These are phyloP conservation scores for Ormosia semicastrata DNA, from an alignment of 306 rosid genomes.

Conservation along the genomic window DNA sequence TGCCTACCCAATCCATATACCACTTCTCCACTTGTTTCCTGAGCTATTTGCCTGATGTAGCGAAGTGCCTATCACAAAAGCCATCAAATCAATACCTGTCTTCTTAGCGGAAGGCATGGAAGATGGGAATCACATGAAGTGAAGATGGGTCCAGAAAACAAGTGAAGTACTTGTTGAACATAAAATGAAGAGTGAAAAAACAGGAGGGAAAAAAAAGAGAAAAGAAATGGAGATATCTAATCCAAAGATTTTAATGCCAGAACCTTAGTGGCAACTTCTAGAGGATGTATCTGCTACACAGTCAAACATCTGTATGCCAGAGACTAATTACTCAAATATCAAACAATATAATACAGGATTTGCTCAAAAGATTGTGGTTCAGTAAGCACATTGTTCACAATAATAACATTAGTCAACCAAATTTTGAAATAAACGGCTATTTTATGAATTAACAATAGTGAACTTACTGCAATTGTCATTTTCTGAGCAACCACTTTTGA, in stretches of 20 bases:
- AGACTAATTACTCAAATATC: background rate
- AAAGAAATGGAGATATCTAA: background rate
- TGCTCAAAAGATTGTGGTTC: background rate
- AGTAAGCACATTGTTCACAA: background rate
- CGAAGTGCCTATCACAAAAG: constrained; percentile 70
- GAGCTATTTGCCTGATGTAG: constrained; percentile 90
- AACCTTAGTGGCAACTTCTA: background rate
- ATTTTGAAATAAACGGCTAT: background rate
- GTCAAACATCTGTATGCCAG: background rate
- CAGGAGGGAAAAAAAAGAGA: background rate
- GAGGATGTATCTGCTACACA: background rate
- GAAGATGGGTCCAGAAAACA: background rate
- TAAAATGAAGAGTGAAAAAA: background rate
- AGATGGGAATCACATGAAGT: background rate
- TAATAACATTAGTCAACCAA: background rate
- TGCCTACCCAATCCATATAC: constrained; percentile 95
- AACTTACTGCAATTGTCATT: constrained; percentile 88
- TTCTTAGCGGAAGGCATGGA: background rate
- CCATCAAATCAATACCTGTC: constrained; percentile 21
- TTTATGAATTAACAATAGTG: background rate
- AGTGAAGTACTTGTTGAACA: background rate
- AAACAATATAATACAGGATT: background rate
- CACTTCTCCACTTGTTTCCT: constrained; percentile 94
- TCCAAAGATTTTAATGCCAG: background rate
- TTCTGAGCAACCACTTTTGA: constrained; percentile 90